Conservation (phyloP, 345 rosid genomes). For the Excoecaria agallocha region DNA sequence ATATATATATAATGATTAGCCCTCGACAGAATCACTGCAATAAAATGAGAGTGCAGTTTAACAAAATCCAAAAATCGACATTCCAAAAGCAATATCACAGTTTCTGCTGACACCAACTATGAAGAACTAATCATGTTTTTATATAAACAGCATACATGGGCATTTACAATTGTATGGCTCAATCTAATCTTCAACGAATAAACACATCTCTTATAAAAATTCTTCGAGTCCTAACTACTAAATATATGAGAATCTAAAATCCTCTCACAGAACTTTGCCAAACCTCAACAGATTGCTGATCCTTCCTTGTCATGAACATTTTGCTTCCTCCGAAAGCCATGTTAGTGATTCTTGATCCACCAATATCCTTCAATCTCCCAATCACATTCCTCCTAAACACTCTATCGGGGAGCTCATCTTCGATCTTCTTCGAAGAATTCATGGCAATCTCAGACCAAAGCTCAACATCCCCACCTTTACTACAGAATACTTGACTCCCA, state of each 20-base stretch:
- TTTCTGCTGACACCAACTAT: background rate
- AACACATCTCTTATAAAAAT: background rate
- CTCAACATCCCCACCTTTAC: slow-evolving; percentile 63
- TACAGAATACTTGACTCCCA: slow-evolving; percentile 77
- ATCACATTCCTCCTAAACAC: slow-evolving; percentile 68
- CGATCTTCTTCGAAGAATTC: slow-evolving; percentile 31
- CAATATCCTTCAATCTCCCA: slow-evolving; percentile 54
- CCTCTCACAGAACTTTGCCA: slow-evolving; percentile 64
- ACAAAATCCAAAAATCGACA: background rate
- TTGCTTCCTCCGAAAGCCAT: slow-evolving; percentile 81
- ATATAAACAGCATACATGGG: background rate
- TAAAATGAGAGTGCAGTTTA: background rate
- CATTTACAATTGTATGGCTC: slow-evolving; percentile 8
- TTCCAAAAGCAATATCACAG: background rate
- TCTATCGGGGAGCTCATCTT: slow-evolving; percentile 45
- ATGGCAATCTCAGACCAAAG: slow-evolving; percentile 81
- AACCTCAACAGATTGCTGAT: slow-evolving; percentile 72
- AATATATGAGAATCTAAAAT: slow-evolving; percentile 5
- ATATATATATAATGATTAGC: background rate
- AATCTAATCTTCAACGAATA: background rate
- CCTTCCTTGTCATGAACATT: slow-evolving; percentile 72
- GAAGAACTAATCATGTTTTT: background rate
- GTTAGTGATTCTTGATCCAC: slow-evolving; percentile 55
- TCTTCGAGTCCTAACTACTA: background rate
- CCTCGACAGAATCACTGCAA: background rate